Conservation (phyloP, 75 land plant species). For the Pseudotsuga menziesii region DNA sequence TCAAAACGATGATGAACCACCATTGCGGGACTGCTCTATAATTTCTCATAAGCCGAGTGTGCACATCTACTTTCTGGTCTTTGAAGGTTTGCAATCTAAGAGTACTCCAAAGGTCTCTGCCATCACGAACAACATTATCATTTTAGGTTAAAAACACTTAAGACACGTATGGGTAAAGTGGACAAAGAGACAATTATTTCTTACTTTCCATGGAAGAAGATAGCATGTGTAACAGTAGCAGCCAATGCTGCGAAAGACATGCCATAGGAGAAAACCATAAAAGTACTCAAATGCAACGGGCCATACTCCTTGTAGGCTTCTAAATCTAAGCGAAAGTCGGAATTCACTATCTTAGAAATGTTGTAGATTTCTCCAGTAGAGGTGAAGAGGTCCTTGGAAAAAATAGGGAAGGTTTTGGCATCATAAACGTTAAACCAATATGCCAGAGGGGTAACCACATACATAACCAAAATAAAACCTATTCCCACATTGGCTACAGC, state of each 20-base stretch:
- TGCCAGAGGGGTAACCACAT: constrained; percentile 35
- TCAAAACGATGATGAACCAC: constrained; percentile 19
- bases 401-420: constrained; percentile 53
- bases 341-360: constrained; percentile 38
- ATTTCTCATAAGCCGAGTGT: constrained; percentile 28
- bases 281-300: constrained; percentile 50
- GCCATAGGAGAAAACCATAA: constrained; percentile 68
- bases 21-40: constrained; percentile 22
- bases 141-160: neutral
- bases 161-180: constrained; percentile 8
- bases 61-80: constrained; percentile 22
- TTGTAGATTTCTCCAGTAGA: constrained; percentile 40
- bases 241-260: constrained; percentile 66
- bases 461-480: constrained; percentile 38
- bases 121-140: neutral
- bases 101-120: neutral
- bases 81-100: constrained; percentile 9
- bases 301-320: constrained; percentile 48
- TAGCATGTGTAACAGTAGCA: constrained; percentile 60
- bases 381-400: constrained; percentile 47
- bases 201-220: constrained; percentile 62
- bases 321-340: constrained; percentile 38
- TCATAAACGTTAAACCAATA: constrained; percentile 43
- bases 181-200: constrained; percentile 5
- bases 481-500: constrained; percentile 51